A percentile compares a stretch with the other conserved stretches of the same genome.
Conservation (phyloP, 148 eudicot species). For the Nyssa sinensis region DNA sequence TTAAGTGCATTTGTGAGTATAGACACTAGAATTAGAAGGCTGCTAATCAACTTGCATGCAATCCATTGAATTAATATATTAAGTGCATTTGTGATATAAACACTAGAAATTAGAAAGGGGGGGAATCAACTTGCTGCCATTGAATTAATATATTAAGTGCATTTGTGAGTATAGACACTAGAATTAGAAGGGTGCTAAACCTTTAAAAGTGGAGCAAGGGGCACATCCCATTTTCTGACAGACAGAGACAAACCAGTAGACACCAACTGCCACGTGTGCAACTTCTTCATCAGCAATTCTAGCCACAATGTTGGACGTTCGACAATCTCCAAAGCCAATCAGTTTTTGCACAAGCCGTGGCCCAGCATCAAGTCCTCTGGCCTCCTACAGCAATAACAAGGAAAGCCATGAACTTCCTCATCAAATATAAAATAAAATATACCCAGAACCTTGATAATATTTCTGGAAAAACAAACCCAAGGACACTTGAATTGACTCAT, state of each 20-base stretch:
- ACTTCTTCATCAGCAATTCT: slow-evolving; percentile 89
- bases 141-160: too few species aligned
- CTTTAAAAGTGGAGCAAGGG: slow-evolving; percentile 81
- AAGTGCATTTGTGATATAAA: too few species aligned
- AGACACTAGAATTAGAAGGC: too few species aligned
- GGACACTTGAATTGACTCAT: background rate
- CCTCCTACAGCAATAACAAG: slow-evolving; percentile 55
- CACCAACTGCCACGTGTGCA: slow-evolving; percentile 97
- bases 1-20: too few species aligned
- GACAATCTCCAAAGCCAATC: slow-evolving; percentile 80
- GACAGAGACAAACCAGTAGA: slow-evolving; percentile 73
- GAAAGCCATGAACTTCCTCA: background rate
- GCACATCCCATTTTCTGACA: slow-evolving; percentile 74
- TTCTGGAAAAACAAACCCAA: background rate
- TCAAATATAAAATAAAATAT: background rate
- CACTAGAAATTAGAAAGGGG: background rate
- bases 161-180: too few species aligned
- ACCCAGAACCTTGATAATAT: background rate
- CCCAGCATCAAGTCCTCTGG: slow-evolving; percentile 98
- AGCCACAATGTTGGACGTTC: slow-evolving; percentile 77
- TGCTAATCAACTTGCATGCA: background rate
- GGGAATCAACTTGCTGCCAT: too few species aligned
- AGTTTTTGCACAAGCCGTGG: slow-evolving; percentile 81
- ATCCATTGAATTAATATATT: background rate
- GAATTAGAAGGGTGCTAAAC: too few species aligned